Percentiles rank a stretch among this genome's conserved stretches.
These are phyloP conservation scores for Setomelanomma holmii DNA, from an alignment of 2,329 filamentous ascomycete genomes.

Conservation along the genomic window DNA sequence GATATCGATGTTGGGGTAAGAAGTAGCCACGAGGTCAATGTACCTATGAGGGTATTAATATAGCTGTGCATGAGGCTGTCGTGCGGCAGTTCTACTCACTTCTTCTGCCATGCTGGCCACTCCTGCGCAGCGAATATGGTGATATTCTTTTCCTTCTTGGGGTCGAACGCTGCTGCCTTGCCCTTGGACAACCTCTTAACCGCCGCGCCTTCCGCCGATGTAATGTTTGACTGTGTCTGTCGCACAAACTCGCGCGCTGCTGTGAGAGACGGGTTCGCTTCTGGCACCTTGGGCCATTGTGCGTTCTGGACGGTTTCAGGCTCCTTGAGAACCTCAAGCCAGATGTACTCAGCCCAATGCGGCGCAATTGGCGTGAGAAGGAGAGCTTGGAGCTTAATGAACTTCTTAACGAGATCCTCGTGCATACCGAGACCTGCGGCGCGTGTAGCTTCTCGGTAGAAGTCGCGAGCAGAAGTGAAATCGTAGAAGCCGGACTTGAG, in stretches of 20 bases:
- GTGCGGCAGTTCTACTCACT: too few relatives aligned
- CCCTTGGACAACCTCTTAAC: conserved; percentile 93
- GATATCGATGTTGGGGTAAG: conserved; percentile 68
- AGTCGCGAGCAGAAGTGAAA: conserved; percentile 85
- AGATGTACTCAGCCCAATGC: conserved; percentile 94
- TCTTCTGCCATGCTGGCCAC: conserved; percentile 90
- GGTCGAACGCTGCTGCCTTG: conserved; percentile 84
- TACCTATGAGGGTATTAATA: too few relatives aligned
- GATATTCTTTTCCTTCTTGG: conserved; percentile 89
- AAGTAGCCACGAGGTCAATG: conserved; percentile 39
- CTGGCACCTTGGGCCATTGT: conserved; percentile 73
- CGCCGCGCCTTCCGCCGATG: conserved; percentile 81
- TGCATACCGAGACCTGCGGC: conserved; percentile 87
- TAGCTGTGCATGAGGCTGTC: too few relatives aligned
- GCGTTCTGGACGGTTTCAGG: conserved; percentile 78
- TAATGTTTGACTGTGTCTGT: conserved; percentile 76
- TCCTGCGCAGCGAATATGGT: conserved; percentile 81
- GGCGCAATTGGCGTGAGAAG: conserved; percentile 85
- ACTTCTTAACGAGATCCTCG: conserved; percentile 76
- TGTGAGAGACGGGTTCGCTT: conserved; percentile 70
- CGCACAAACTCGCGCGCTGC: conserved; percentile 86
- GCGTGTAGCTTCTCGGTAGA: conserved; percentile 83
- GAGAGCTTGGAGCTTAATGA: conserved; percentile 85
- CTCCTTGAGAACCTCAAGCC: conserved; percentile 87
- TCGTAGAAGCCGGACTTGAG: conserved; percentile 78